Evolutionary conservation across 768 basidiomycete genomes (phyloP), one percentile per base, ranked within the genome.

Genomic region (Exidia glandulosa): DNA sequence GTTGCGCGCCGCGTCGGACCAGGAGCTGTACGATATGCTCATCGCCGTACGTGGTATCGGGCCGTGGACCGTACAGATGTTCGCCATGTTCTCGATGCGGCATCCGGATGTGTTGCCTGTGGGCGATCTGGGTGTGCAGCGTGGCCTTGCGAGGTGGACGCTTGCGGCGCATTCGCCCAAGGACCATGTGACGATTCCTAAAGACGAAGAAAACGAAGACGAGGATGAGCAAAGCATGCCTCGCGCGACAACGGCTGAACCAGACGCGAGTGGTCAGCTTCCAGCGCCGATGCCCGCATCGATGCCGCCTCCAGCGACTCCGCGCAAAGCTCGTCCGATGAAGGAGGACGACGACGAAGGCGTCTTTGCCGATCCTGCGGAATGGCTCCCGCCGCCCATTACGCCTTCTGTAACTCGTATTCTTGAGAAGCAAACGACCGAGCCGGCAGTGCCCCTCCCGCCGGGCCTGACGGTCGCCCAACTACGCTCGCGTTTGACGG

Each of bases 31-130:
- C 1, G 78, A 83, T 60, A 84, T 90, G 75, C 76, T 94, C 33
- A 86, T 84, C 37, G 83, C 82, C 67, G 88, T 93, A 29, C 77
- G 83, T 68, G 92, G 88, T 0, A 88, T 93, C 63, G 92, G 91
- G 54, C 79, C 74, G 64, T 86, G 87, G 67, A 59, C 72, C 80
- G 90, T 92, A n/a, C 86, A 93, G 66, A 94, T 94, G 93, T 94
- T 94, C 67, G 80, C 88, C 14, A 90, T 96, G 48, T 95, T 94
- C 71, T 87, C 89, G 2, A 75, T 94, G 32, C 79, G 90, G 0
- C 83, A 91, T 23, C 88, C 88, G 1, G 83, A 94, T 68, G 87
- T 96, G 58, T 76, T 94, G 1, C 83, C 87, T 13, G 76, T 82
- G 32, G 79, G 90, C 7, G 92, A 94, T 65, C 78, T 94, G 16